Base-by-base conservation (phyloP, 2,329 filamentous ascomycete genomes). In the Didymella keratinophila region DNA sequence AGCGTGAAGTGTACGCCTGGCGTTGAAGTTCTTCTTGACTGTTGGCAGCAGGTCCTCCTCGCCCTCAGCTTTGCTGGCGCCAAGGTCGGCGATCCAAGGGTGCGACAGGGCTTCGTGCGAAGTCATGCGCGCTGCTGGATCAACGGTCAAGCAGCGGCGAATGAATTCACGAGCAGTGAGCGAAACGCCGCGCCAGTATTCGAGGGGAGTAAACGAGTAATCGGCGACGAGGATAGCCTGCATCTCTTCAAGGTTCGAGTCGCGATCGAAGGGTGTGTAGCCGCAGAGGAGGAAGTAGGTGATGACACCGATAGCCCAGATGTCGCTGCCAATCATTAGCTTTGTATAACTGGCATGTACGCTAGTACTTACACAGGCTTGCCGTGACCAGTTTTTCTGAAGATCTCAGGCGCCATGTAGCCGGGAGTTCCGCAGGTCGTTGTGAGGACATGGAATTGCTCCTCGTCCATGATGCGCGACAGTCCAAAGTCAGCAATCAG, bases 341-440 rank as follows among this genome's bases (percentile, higher is more conserved):
- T 34, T 47, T n/a, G 32, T 18, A 12, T 2, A 36, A 14, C 20
- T 0, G 8, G 18, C 27, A 8, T n/a, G 37, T 10, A 21, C 7
- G 12, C 20, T 28, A 16, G 14, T 37, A 25, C 78, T 69, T 83
- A 88, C 86, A 99, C 95, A 68, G 95, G 93, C 79, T 98, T 99
- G 63, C 95, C 95, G 76, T 99, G 95, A 25, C 95, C 95, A 8
- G 90, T 93, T 83, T 99, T 99, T 79, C 97, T 97, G 81, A 99
- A 99, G 71, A 99, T 99, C 78, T 99, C 95, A 21, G 95, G 95
- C 2, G 95, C 95, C 95, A 99, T 99, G 79, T 99, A 99, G 47
- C 95, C 95, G 3, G 95, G 95, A 1, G 95, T 99, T 59, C 95
- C 95, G 76, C 95, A 99, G 1, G 95, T 99, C 0, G 95, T 99